Evolutionary conservation across 2,329 filamentous ascomycete genomes (phyloP).

Genomic region (Nemania diffusa): DNA sequence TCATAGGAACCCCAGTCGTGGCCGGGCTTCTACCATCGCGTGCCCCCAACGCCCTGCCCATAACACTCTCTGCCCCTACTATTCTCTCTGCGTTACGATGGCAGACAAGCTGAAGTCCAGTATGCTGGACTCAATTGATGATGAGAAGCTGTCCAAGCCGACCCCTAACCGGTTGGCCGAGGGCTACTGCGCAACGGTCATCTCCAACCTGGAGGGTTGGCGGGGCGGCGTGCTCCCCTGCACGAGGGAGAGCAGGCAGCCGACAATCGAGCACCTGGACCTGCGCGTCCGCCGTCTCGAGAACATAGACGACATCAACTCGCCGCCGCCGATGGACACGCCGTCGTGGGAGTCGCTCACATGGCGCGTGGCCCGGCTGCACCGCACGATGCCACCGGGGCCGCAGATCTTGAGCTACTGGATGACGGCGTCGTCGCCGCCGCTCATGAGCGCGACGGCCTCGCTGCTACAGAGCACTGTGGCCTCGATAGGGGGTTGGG

Average conservation of each 20-base stretch:
- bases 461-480: conserved; percentile 34
- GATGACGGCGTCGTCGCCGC: conserved; percentile 20
- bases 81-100: conserved; percentile 9
- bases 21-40: background rate
- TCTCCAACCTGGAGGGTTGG: conserved; percentile 43
- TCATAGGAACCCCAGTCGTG: background rate
- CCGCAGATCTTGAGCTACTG: background rate
- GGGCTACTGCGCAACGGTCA: conserved; percentile 40
- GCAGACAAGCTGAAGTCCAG: conserved; percentile 17
- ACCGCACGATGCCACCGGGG: conserved; percentile 30
- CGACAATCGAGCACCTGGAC: conserved; percentile 38
- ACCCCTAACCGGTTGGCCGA: conserved; percentile 26
- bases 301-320: conserved; percentile 23
- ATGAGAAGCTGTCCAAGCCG: conserved; percentile 1
- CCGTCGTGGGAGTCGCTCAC: conserved; percentile 43
- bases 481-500: conserved; percentile 11
- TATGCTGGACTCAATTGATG: conserved; percentile 13
- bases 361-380: conserved; percentile 41
- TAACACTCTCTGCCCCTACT: background rate
- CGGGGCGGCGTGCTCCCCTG: conserved; percentile 9
- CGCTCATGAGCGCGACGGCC: conserved; percentile 27
- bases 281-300: conserved; percentile 40
- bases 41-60: background rate
- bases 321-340: conserved; percentile 43
- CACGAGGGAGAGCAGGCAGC: conserved; percentile 7